Evolutionary conservation across 768 basidiomycete genomes (phyloP).

Genomic region (Dictyophora rubrovolvata): DNA sequence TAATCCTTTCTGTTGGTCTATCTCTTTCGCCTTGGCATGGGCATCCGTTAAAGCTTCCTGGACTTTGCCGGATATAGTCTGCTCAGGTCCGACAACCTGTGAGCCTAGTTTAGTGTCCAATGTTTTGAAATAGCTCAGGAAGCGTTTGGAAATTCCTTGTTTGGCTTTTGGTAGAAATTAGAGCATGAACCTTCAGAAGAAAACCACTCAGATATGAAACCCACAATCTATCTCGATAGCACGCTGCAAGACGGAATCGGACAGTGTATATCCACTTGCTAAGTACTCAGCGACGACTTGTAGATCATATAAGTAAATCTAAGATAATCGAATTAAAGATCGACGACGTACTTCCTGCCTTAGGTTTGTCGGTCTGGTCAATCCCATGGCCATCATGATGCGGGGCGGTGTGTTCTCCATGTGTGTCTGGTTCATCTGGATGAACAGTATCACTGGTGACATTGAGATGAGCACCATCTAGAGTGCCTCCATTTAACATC

Average conservation of each 20-base stretch:
- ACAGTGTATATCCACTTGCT: conserved; percentile 77
- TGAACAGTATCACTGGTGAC: conserved; percentile 65
- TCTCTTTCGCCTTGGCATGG: conserved; percentile 53
- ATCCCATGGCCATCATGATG: conserved; percentile 21
- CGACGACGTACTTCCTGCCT: conserved; percentile 57
- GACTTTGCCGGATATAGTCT: conserved; percentile 70
- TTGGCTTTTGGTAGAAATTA: conserved; percentile 34
- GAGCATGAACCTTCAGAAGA: background rate
- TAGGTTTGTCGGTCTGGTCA: conserved; percentile 86
- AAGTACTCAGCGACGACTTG: conserved; percentile 89
- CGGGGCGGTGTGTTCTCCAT: conserved; percentile 26
- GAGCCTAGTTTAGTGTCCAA: conserved; percentile 65
- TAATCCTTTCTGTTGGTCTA: conserved; percentile 78
- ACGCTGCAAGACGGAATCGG: conserved; percentile 65
- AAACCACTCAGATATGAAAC: conserved; percentile 7
- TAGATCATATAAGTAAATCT: conserved; percentile 1
- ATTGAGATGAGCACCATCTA: conserved; percentile 59
- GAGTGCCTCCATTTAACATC: conserved; percentile 72
- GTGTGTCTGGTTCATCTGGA: conserved; percentile 38
- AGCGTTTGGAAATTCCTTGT: conserved; percentile 81
- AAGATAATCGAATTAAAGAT: background rate
- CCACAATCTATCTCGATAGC: conserved; percentile 74
- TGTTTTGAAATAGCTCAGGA: conserved; percentile 66
- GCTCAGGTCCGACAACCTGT: conserved; percentile 64
- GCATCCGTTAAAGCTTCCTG: conserved; percentile 55